Base-by-base conservation (phyloP, 140 eudicot genomes). In the Erigeron philadelphicus region DNA sequence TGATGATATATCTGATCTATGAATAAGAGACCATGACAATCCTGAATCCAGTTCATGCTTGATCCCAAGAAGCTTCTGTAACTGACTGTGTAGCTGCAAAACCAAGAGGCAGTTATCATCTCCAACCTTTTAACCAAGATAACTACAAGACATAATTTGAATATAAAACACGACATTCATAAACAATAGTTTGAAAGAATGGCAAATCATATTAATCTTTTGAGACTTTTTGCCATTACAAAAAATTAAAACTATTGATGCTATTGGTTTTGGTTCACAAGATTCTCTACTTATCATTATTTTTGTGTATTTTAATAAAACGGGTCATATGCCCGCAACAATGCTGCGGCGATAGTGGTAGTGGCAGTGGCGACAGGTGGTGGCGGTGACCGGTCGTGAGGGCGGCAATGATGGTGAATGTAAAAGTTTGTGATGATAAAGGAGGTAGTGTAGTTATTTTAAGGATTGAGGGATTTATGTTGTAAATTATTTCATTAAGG, bases 31-130 rank as follows among this genome's bases (percentile, higher is more conserved):
- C 99, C 99, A 94, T 42, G 95, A 81, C 15, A 83, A 80, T 81
- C 97, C 99, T 0, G 79, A 85, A 76, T 79, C 97, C 61, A 94
- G 46, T 73, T 94, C 99, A 70, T 87, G 94, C 68, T 85, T 89
- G 38, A 83, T 87, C 58, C 95, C 99, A 72, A 87, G 76, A 83
- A 87, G 83, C 89, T 87, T 94, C 81, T 83, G 87, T 70, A 94
- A 74, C 6, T 82, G 78, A 60, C 72, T 73, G 80, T 80, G 81
- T 62, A 89, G 71, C 99, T 94, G 86, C 64, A 80, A 45, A 79
- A 82, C 67, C 55, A 43, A 45, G 18, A 76, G 65, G 44, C 19
- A 21, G 43, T 52, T 10, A 10, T 55, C 63, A 60, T 11, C 17
- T 19, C 48, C 64, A 67, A 5, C 55, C 48, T 68, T 48, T 48